Evolutionary conservation across 768 basidiomycete genomes (phyloP).

Genomic region (Neoboletus brunneissimus): DNA sequence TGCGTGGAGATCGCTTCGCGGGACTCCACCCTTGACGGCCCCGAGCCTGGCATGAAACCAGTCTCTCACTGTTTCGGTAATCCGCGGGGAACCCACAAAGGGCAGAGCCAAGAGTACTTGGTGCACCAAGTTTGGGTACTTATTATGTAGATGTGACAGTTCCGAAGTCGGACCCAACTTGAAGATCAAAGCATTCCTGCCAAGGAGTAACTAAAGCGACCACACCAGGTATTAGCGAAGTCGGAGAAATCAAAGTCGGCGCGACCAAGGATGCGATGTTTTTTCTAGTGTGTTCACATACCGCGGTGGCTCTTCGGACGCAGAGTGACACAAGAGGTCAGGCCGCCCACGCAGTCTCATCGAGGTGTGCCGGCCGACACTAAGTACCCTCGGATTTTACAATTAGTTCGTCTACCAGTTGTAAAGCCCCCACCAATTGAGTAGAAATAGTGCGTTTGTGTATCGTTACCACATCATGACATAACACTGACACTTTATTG

Average conservation of each 20-base stretch:
- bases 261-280: neutral
- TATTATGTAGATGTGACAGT: neutral
- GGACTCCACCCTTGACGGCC: too few relatives aligned
- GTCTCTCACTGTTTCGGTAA: neutral
- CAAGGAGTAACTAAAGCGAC: neutral
- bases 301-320: neutral
- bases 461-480: conserved; percentile 9
- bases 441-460: conserved; percentile 8
- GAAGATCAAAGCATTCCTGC: neutral
- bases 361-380: conserved; percentile 1
- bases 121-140: too few relatives aligned
- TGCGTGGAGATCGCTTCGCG: neutral
- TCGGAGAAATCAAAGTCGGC: neutral
- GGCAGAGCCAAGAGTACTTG: too few relatives aligned
- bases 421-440: conserved; percentile 11
- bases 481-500: neutral
- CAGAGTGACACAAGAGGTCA: neutral
- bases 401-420: conserved; percentile 9
- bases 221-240: neutral
- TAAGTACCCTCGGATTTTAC: conserved; percentile 15
- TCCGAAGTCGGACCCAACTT: neutral
- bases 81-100: too few relatives aligned
- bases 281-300: neutral
- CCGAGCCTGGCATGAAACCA: too few relatives aligned
- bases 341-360: neutral